phyloP scores from a whole-genome alignment of 441 rosid genomes.

The Populus hybrid region DNA sequence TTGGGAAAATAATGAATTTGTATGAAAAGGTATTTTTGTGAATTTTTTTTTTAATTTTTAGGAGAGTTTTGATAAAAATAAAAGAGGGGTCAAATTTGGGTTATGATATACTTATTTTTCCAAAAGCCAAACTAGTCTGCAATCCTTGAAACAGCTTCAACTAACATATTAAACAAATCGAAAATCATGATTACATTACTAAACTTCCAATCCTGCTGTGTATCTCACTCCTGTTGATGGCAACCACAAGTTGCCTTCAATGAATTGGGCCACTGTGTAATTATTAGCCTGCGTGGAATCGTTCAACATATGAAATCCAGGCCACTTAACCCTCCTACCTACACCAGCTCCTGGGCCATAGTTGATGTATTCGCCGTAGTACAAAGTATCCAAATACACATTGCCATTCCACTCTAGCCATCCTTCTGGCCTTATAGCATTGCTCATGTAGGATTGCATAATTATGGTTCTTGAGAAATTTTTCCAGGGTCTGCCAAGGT shows the following conservation, averaged over 20 bases:
- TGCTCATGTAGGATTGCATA: constrained; percentile 58
- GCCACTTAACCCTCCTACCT: constrained; percentile 62
- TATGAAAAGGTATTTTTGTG: too few species aligned
- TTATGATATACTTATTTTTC: neutral
- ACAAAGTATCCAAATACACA: constrained; percentile 56
- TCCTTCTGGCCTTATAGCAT: constrained; percentile 63
- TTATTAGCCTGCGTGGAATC: constrained; percentile 39
- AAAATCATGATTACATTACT: neutral
- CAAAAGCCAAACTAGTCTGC: neutral
- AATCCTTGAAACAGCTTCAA: neutral
- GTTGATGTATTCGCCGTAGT: constrained; percentile 74
- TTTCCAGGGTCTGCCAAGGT: constrained; percentile 94
- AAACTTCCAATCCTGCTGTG: constrained; percentile 41
- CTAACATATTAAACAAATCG: too few species aligned
- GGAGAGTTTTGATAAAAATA: too few species aligned
- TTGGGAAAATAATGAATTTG: neutral
- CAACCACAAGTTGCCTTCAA: constrained; percentile 78
- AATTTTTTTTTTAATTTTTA: too few species aligned
- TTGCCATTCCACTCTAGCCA: constrained; percentile 81
- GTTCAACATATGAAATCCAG: constrained; percentile 67
- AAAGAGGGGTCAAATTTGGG: neutral
- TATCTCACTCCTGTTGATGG: constrained; percentile 64
- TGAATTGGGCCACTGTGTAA: constrained; percentile 61
- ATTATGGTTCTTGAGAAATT: constrained; percentile 65
- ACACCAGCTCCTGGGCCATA: constrained; percentile 65